Evolutionary conservation across 129 eudicot species (phyloP).

Genomic region (Centella asiatica): DNA sequence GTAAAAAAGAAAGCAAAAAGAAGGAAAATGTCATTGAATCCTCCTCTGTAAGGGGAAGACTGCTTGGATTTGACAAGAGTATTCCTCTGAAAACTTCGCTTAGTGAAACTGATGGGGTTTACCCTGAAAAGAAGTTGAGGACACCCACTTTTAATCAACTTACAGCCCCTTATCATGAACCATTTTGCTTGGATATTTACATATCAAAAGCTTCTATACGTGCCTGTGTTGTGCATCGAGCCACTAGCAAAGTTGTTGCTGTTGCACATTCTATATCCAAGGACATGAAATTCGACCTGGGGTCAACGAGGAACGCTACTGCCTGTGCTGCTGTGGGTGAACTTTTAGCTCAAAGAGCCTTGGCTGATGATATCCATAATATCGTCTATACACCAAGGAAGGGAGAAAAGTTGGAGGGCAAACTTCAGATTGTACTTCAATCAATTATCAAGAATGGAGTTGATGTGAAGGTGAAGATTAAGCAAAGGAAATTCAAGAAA

Average conservation of each 20-base stretch:
- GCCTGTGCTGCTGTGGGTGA: slow-evolving; percentile 75
- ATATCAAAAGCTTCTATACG: slow-evolving; percentile 83
- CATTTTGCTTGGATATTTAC: slow-evolving; percentile 82
- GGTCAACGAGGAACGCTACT: slow-evolving; percentile 49
- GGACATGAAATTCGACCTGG: slow-evolving; percentile 76
- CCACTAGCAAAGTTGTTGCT: slow-evolving; percentile 77
- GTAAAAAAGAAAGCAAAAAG: slow-evolving; percentile 20
- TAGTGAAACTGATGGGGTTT: slow-evolving; percentile 9
- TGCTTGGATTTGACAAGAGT: slow-evolving; percentile 1
- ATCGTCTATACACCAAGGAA: slow-evolving; percentile 75
- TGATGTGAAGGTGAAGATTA: slow-evolving; percentile 73
- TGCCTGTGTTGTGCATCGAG: slow-evolving; percentile 85
- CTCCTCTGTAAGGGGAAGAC: slow-evolving; percentile 2
- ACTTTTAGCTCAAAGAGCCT: slow-evolving; percentile 72
- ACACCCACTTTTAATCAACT: slow-evolving; percentile 75
- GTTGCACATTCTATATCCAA: slow-evolving; percentile 90
- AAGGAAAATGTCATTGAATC: slow-evolving; percentile 8
- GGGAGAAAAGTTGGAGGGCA: slow-evolving; percentile 80
- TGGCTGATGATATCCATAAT: slow-evolving; percentile 90
- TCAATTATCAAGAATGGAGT: slow-evolving; percentile 52
- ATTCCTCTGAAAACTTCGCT: not conserved
- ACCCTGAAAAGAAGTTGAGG: slow-evolving; percentile 41
- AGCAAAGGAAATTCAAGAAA: slow-evolving; percentile 47
- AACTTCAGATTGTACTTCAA: slow-evolving; percentile 61
- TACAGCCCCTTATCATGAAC: slow-evolving; percentile 87